A percentile compares a stretch with the other conserved stretches of the same genome.
phyloP scores from a whole-genome alignment of 176 grass and related monocot genomes.

The Typha latifolia region DNA sequence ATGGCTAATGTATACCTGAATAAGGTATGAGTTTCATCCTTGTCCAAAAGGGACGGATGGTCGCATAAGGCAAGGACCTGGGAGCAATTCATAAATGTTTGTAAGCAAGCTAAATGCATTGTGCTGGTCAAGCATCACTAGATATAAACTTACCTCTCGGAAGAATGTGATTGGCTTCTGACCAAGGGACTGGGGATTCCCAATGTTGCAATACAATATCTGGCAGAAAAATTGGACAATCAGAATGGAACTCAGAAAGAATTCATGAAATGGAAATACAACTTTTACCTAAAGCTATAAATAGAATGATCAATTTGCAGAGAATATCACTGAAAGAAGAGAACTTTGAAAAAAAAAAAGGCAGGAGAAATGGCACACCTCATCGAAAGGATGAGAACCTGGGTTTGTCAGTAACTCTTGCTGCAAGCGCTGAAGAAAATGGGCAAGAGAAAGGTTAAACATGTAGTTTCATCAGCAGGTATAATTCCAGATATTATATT shows the following conservation, averaged over 20 bases:
- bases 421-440: conserved; percentile 64
- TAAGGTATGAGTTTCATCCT: conserved; percentile 50
- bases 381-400: conserved; percentile 79
- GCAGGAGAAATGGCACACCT: conserved; percentile 36
- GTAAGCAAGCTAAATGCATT: not conserved
- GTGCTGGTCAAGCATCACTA: not conserved
- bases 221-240: conserved; percentile 30
- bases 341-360: conserved; percentile 9
- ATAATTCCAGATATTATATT: not conserved
- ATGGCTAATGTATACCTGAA: conserved; percentile 52
- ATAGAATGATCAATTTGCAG: conserved; percentile 4
- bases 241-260: not conserved
- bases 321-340: not conserved
- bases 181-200: conserved; percentile 99
- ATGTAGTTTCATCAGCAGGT: conserved; percentile 8
- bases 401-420: conserved; percentile 66
- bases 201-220: conserved; percentile 95
- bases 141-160: conserved; percentile 52
- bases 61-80: conserved; percentile 94
- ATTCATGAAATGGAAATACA: not conserved
- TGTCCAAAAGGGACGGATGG: conserved; percentile 65
- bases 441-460: conserved; percentile 3
- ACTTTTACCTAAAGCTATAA: not conserved
- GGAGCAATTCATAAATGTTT: conserved; percentile 20
- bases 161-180: conserved; percentile 89